phyloP scores from a whole-genome alignment of 768 basidiomycete genomes.

The Psilocybe subaeruginosa region DNA sequence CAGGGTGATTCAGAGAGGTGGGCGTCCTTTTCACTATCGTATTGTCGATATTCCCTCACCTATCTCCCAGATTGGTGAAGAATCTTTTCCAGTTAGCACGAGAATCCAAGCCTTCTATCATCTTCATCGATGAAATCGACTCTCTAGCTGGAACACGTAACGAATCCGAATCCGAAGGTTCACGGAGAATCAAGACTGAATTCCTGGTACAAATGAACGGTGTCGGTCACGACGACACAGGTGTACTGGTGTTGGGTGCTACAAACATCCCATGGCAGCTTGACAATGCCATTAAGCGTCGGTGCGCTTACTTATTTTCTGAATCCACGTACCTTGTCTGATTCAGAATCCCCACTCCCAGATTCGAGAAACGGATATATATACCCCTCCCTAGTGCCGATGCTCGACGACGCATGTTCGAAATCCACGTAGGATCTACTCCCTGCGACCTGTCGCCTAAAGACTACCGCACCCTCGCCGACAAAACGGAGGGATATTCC shows the following conservation, averaged over 20 bases:
- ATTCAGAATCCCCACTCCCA: constrained; percentile 25
- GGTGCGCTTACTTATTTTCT: constrained; percentile 45
- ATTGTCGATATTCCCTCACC: constrained; percentile 1
- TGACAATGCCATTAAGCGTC: constrained; percentile 95
- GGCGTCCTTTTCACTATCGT: constrained; percentile 15
- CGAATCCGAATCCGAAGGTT: constrained; percentile 97
- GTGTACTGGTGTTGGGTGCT: constrained; percentile 94
- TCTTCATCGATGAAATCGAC: constrained; percentile 99
- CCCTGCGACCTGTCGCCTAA: constrained; percentile 80
- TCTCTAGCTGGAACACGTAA: constrained; percentile 93
- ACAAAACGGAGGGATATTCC: constrained; percentile 91
- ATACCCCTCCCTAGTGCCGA: constrained; percentile 95
- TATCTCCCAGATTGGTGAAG: constrained; percentile 75
- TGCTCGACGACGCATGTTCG: constrained; percentile 93
- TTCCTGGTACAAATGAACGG: constrained; percentile 99
- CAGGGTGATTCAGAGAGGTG: constrained; percentile 98
- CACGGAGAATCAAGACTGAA: constrained; percentile 97
- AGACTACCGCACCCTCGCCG: constrained; percentile 82
- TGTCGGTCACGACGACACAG: constrained; percentile 96
- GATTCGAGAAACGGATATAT: constrained; percentile 98
- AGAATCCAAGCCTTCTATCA: constrained; percentile 95
- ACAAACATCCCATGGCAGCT: constrained; percentile 99
- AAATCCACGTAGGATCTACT: constrained; percentile 92
- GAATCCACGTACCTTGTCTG: not conserved
- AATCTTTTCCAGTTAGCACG: constrained; percentile 96